Base-by-base conservation (phyloP, 345 rosid genomes). In the Eucalyptus polybractea region DNA sequence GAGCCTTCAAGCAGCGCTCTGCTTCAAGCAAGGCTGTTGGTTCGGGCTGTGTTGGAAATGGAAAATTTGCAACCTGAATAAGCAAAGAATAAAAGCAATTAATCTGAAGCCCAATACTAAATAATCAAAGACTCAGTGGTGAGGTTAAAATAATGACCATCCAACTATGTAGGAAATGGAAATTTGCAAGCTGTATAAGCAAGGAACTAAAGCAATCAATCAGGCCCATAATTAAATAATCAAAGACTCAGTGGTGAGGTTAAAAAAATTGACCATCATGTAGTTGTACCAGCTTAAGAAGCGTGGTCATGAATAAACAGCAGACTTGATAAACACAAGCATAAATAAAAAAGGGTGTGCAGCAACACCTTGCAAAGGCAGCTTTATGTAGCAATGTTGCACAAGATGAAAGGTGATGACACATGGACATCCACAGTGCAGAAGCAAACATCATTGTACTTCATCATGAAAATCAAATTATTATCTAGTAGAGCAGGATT, bases 31-130 rank as follows among this genome's bases (percentile, higher is more conserved):
- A 89, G 86, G 99, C 94, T 80, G 92, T 88, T 67, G 93, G 87
- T 81, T 93, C 93, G 3, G 99, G 99, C 76, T 98, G 95, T 88
- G 99, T 97, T 47, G 99, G 99, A 91, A 97, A 97, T 47, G 99
- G 99, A 90, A 97, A 97, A 92, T 96, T 95, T 86, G 91, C 94
- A 67, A 97, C 99, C 99, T 97, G 93, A 88, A 53, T 50, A 88
- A 67, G 86, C 33, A 54, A 45, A 85, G 86, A 86, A 7, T 86
- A 14, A 80, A n/a, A 51, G 80, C 49, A 29, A 29, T 54, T 88
- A 24, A 51, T 25, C 65, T 21, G 37, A 62, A 47, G 44, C 12
- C 33, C 8, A 45, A 87, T 56, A 87, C 51, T 24, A 60, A 89
- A 40, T 5, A 85, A 56, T 24, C 27, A 24, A 58, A 87, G 45